Base-by-base conservation (phyloP, 2,329 filamentous ascomycete species). In the Fusarium siculi region DNA sequence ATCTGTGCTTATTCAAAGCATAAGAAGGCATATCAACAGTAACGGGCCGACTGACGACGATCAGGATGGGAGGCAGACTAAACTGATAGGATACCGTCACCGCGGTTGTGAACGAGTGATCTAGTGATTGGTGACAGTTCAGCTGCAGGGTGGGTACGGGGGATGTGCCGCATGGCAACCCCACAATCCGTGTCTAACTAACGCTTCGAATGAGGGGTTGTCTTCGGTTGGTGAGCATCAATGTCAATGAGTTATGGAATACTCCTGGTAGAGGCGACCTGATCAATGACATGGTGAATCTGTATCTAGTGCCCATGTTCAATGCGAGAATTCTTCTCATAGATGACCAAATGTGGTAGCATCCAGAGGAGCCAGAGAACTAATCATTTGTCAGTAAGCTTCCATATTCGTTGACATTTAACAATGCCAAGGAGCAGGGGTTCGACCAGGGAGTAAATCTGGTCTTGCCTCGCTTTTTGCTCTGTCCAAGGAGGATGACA, bases 11-110 rank as follows among this genome's bases (percentile, higher is more conserved):
- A 52, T 52, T 52, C 47, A 47, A 73, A 69, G 47, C 42, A 68
- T 34, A 30, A 34, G 64, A 30, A 36, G 16, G 42, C 59, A 59
- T 66, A 42, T 60, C 56, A 39, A 64, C 56, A 60, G 72, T 56
- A 78, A 79, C 78, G 78, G 78, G 70, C 78, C 78, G 78, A 79
- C 74, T 79, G 64, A 68, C 43, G 66, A 57, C 64, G 68, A 71
- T 65, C 62, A 46, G 57, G 63, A 70, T 56, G 64, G 68, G 65
- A 67, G 56, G 66, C 54, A 66, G 53, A 70, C 57, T 66, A 58
- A 73, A 70, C 59, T 79, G 78, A 78, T 79, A 78, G 78, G 77
- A 77, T 78, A 78, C 77, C 75, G 66, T 67, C 67, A 61, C 63
- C 63, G 49, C 72, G 77, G 77, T 78, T 79, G 75, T 66, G 61